Base-by-base conservation (phyloP, 176 grass and related monocot genomes). In the Oryza meyeriana region DNA sequence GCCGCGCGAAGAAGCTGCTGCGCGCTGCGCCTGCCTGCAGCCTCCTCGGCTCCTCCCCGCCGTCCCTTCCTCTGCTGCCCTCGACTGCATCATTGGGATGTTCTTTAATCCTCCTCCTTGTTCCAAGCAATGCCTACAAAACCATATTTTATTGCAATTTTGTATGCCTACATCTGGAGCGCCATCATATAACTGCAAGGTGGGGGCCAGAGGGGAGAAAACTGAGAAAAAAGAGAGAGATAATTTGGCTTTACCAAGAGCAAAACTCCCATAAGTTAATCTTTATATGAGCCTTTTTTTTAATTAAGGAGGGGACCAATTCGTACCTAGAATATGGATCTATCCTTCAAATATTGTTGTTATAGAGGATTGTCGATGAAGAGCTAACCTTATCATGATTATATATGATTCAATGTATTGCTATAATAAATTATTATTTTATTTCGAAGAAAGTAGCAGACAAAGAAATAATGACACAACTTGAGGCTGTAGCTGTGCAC, bases 51-150 rank as follows among this genome's bases (percentile, higher is more conserved):
- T 67, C 50, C 64, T 69, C 71, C 42, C 39, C 71, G 55, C 26
- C 55, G 77, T 81, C 82, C 40, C 82, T 71, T 84, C 81, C 39
- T 27, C 69, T 72, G 76, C 45, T 76, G 28, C 9, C 71, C 84
- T 86, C 79, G 88, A 52, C 79, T 50, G 79, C 69, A 66, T 79
- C 84, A 83, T 76, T 82, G 78, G 12, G 77, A 29, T 36, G 6
- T 69, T 73, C 30, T 69, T 90, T 83, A 79, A 74, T 79, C 61
- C 79, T 14, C 25, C 72, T 0, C 27, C 50, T 52, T 69, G 48
- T 66, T 40, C 48, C 66, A 35, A 34, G 48, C 38, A 83, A 29
- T 35, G 20, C 78, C 79, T 67, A 47, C 45, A 68, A 24, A 36
- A 10, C 31, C 59, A 67, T 67, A 14, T 47, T 77, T 31, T 82